phyloP scores from a whole-genome alignment of 495 filamentous ascomycete species.

The Trichoderma asperelloides region DNA sequence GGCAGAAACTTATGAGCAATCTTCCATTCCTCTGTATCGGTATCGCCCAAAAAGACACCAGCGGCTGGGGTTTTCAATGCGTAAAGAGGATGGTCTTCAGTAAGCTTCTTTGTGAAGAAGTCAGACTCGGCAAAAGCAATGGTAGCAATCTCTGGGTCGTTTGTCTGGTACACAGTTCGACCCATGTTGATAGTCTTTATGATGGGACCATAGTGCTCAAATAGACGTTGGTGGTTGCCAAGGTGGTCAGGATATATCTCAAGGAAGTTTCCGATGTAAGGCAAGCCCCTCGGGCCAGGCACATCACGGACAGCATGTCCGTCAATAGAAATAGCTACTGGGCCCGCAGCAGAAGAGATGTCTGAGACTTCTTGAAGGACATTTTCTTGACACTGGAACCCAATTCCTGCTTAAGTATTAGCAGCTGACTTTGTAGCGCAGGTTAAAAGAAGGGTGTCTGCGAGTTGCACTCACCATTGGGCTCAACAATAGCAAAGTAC shows the following conservation, averaged over 20 bases:
- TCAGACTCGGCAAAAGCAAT: conserved; percentile 35
- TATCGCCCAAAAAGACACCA: conserved; percentile 42
- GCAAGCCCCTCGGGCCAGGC: conserved; percentile 38
- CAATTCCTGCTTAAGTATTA: neutral
- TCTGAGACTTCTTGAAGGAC: neutral
- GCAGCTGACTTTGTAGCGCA: neutral
- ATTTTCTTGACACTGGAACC: neutral
- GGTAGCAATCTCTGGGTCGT: conserved; percentile 35
- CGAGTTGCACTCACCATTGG: neutral
- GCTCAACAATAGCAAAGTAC: neutral
- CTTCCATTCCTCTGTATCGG: conserved; percentile 38
- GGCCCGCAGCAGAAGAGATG: neutral
- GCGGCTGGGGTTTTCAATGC: conserved; percentile 38
- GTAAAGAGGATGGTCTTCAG: conserved; percentile 41
- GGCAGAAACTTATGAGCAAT: conserved; percentile 48
- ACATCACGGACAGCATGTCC: neutral
- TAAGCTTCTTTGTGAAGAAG: conserved; percentile 43
- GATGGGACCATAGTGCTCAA: conserved; percentile 42
- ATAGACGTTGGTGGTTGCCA: conserved; percentile 49
- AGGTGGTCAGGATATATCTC: conserved; percentile 51
- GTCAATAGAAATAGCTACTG: neutral
- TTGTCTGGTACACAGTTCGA: conserved; percentile 38
- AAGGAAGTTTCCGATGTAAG: conserved; percentile 42
- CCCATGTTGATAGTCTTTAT: conserved; percentile 49
- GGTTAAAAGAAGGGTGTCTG: neutral